A percentile compares a stretch with the other conserved stretches of the same genome.
Conservation (phyloP, 2,329 filamentous ascomycete genomes). For the Colletotrichum sp. region DNA sequence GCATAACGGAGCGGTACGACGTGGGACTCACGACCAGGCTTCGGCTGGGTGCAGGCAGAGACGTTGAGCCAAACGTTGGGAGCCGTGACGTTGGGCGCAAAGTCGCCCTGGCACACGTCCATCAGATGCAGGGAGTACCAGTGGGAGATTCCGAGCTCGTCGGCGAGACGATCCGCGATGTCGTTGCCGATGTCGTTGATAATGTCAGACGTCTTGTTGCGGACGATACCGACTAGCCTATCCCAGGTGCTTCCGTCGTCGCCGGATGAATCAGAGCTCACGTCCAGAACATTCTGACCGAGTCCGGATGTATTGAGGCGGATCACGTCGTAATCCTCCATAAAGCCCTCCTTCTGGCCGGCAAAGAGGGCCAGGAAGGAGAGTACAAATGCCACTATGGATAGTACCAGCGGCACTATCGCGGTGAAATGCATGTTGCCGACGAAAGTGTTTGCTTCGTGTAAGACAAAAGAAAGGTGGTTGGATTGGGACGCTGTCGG, state of each 20-base stretch:
- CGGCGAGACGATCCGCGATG: constrained; percentile 43
- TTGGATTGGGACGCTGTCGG: background rate
- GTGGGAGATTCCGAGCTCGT: constrained; percentile 50
- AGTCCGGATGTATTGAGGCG: constrained; percentile 44
- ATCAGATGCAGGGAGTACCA: constrained; percentile 59
- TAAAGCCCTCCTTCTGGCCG: constrained; percentile 43
- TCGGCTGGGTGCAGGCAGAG: constrained; percentile 48
- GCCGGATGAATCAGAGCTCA: constrained; percentile 3
- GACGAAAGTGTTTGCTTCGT: background rate
- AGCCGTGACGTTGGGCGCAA: constrained; percentile 46
- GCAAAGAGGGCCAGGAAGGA: constrained; percentile 44
- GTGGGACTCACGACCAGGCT: constrained; percentile 40
- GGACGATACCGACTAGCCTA: constrained; percentile 28
- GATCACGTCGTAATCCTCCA: constrained; percentile 47
- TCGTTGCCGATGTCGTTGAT: constrained; percentile 45
- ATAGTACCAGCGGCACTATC: constrained; percentile 40
- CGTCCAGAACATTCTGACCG: constrained; percentile 35
- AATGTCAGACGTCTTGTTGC: constrained; percentile 38
- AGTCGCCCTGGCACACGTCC: constrained; percentile 51
- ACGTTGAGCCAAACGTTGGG: constrained; percentile 43
- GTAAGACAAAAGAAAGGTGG: background rate
- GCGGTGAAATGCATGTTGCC: constrained; percentile 31
- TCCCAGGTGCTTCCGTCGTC: constrained; percentile 32
- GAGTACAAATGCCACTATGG: constrained; percentile 43
- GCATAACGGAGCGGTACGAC: background rate